Evolutionary conservation across 257 asterid species (phyloP).

Genomic region (Capsicum chinense): DNA sequence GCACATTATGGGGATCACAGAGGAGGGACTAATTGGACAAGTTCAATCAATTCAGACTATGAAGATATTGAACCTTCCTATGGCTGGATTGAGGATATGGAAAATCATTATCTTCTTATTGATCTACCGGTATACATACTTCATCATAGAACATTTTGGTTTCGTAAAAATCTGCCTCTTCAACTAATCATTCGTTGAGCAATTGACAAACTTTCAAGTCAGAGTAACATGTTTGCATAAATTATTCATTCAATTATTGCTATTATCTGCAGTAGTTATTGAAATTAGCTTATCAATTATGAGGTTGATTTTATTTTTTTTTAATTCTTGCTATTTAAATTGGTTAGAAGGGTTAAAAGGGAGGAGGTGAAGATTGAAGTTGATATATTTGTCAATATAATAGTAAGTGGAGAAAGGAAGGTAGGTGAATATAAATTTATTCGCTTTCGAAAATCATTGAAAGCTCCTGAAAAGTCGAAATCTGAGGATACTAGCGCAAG

Average conservation of each 20-base stretch:
- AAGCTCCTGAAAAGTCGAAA: constrained; percentile 43
- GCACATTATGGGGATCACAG: neutral
- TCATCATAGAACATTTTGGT: neutral
- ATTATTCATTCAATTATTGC: neutral
- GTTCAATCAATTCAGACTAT: neutral
- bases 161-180: neutral
- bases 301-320: neutral
- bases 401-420: constrained; percentile 45
- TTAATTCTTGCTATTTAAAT: neutral
- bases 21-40: neutral
- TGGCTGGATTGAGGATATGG: constrained; percentile 44
- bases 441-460: constrained; percentile 38
- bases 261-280: neutral
- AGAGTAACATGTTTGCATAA: too few relatives aligned
- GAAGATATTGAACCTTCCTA: constrained; percentile 43
- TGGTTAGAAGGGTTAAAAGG: constrained; percentile 40
- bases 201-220: too few relatives aligned
- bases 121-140: constrained; percentile 43
- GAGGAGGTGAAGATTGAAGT: constrained; percentile 43
- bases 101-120: constrained; percentile 36
- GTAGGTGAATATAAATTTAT: constrained; percentile 37
- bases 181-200: neutral
- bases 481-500: constrained; percentile 39
- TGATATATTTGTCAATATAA: constrained; percentile 33
- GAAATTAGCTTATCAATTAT: neutral